Percentiles rank a stretch among this genome's conserved stretches.
Conservation (phyloP, 164 flowering plant species). For the Magnolia changhungtana region DNA sequence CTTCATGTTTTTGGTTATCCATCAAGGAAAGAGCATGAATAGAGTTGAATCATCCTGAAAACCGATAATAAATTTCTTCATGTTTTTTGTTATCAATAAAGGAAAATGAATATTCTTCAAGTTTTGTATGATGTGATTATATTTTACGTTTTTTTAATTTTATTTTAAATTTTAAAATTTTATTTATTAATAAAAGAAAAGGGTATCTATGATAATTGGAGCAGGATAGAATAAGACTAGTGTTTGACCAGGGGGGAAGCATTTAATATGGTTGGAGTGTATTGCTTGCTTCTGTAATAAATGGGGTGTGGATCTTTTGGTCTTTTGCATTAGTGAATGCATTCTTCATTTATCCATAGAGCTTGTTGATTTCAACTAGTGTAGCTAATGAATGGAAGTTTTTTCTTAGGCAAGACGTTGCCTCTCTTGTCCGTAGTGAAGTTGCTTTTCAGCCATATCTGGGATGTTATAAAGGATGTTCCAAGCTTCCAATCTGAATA, state of each 20-base stretch:
- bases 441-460: constrained; percentile 64
- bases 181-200: too few species aligned
- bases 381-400: background rate
- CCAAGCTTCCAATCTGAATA: constrained; percentile 87
- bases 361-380: background rate
- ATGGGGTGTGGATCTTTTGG: too few species aligned
- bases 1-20: too few species aligned
- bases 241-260: background rate
- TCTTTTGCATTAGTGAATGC: background rate
- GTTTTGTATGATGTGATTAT: too few species aligned
- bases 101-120: too few species aligned
- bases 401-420: constrained; percentile 42
- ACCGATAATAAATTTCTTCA: too few species aligned
- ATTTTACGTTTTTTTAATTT: too few species aligned
- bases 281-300: background rate
- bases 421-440: constrained; percentile 62
- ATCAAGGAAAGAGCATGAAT: too few species aligned
- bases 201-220: background rate
- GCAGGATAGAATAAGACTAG: background rate
- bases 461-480: constrained; percentile 65
- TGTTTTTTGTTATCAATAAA: too few species aligned
- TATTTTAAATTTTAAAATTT: too few species aligned
- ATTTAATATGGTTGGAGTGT: background rate
- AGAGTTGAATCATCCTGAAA: too few species aligned
- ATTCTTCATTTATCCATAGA: background rate